phyloP scores from a whole-genome alignment of 140 eudicot species.

The Flaveria floridana region DNA sequence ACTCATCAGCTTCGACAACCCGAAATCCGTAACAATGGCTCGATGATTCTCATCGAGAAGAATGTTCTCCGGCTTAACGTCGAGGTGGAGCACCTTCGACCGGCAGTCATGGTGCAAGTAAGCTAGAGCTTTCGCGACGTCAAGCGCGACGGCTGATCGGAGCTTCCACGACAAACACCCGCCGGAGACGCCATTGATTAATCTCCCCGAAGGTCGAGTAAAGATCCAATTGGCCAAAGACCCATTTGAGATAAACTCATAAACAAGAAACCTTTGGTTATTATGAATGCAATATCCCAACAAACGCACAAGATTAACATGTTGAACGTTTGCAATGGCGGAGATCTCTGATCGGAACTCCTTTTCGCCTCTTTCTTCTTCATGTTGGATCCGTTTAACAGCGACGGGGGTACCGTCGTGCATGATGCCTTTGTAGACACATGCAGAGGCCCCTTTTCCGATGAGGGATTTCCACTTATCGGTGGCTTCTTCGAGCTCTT shows the following conservation, averaged over 20 bases:
- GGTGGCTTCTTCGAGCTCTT: slow-evolving; percentile 69
- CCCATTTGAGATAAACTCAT: slow-evolving; percentile 62
- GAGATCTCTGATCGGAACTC: slow-evolving; percentile 75
- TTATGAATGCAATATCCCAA: slow-evolving; percentile 57
- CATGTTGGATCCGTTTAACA: slow-evolving; percentile 68
- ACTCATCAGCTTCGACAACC: slow-evolving; percentile 71
- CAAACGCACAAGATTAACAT: slow-evolving; percentile 65
- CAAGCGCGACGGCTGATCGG: slow-evolving; percentile 55
- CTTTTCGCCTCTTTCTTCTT: slow-evolving; percentile 67
- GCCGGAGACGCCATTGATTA: not conserved
- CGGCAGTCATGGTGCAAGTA: slow-evolving; percentile 82
- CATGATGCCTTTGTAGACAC: slow-evolving; percentile 62
- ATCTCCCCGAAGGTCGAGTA: slow-evolving; percentile 30
- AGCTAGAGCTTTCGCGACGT: slow-evolving; percentile 79
- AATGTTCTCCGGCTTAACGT: slow-evolving; percentile 85
- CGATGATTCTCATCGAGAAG: slow-evolving; percentile 61
- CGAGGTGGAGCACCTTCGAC: slow-evolving; percentile 69
- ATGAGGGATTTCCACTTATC: slow-evolving; percentile 52
- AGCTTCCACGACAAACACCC: slow-evolving; percentile 74
- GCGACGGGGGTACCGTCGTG: slow-evolving; percentile 72
- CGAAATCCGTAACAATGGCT: slow-evolving; percentile 74
- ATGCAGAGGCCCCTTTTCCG: slow-evolving; percentile 77
- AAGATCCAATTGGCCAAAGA: slow-evolving; percentile 83
- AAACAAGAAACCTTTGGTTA: slow-evolving; percentile 54
- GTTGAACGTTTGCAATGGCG: slow-evolving; percentile 86